Conservation (phyloP, 2,329 filamentous ascomycete genomes). For the Aurifilum marmelostoma region DNA sequence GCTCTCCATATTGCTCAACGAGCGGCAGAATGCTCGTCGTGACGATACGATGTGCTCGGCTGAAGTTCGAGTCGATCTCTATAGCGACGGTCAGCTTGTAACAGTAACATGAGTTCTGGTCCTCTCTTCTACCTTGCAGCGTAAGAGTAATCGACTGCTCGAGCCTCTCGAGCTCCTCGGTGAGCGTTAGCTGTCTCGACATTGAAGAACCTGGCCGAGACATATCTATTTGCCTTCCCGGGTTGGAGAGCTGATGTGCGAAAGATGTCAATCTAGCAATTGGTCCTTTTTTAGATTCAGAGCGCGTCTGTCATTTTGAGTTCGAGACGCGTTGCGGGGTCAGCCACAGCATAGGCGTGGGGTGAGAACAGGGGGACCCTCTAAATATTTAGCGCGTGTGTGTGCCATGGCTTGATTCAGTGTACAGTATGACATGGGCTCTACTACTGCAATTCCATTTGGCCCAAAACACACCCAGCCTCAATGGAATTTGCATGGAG, state of each 20-base stretch:
- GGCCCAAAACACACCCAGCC: neutral
- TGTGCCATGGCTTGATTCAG: neutral
- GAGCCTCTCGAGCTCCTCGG: slow-evolving; percentile 92
- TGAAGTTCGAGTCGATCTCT: slow-evolving; percentile 99
- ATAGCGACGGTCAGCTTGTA: slow-evolving; percentile 14
- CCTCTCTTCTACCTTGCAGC: slow-evolving; percentile 75
- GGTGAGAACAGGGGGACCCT: slow-evolving; percentile 11
- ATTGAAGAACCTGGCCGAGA: slow-evolving; percentile 52
- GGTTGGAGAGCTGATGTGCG: slow-evolving; percentile 19
- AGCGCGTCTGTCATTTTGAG: slow-evolving; percentile 8
- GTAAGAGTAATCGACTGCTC: slow-evolving; percentile 97
- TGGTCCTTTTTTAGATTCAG: slow-evolving; percentile 4
- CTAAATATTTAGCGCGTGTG: neutral
- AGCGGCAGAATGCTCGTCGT: slow-evolving; percentile 90
- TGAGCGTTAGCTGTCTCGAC: slow-evolving; percentile 70
- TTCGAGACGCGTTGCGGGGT: neutral
- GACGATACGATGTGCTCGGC: slow-evolving; percentile 92
- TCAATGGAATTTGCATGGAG: neutral
- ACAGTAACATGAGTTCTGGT: neutral
- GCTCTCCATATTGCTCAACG: slow-evolving; percentile 92
- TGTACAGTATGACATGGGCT: neutral
- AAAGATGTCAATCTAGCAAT: slow-evolving; percentile 14
- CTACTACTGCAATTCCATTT: neutral
- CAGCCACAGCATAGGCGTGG: neutral
- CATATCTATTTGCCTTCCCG: slow-evolving; percentile 46